phyloP scores from a whole-genome alignment of 2,329 filamentous ascomycete genomes.

The Cordyceps fumosorosea region DNA sequence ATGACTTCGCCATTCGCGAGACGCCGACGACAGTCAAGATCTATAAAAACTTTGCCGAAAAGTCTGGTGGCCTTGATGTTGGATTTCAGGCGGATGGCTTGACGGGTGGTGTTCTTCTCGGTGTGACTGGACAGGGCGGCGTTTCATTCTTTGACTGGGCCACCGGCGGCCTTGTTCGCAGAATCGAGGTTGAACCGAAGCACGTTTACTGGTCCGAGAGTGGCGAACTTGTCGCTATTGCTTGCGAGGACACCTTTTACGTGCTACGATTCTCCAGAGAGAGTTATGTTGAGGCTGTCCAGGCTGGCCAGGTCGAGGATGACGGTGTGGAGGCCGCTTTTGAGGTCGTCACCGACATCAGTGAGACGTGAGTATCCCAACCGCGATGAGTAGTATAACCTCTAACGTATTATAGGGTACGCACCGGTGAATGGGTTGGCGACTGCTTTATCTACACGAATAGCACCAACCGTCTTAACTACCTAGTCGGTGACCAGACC shows the following conservation, averaged over 20 bases:
- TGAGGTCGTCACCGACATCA: slow-evolving; percentile 92
- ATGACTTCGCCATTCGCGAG: slow-evolving; percentile 96
- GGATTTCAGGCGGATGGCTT: slow-evolving; percentile 93
- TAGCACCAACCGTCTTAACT: slow-evolving; percentile 92
- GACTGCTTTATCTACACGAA: slow-evolving; percentile 99
- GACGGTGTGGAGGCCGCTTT: slow-evolving; percentile 95
- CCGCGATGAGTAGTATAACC: background rate
- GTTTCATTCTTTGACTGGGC: slow-evolving; percentile 97
- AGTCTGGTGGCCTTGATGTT: slow-evolving; percentile 80
- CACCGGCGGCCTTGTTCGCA: slow-evolving; percentile 76
- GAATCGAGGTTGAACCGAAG: slow-evolving; percentile 75
- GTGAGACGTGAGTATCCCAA: slow-evolving; percentile 58
- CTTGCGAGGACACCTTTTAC: slow-evolving; percentile 93
- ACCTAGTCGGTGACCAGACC: slow-evolving; percentile 94
- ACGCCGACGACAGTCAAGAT: slow-evolving; percentile 92
- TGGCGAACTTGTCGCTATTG: slow-evolving; percentile 85
- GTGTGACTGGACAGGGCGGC: slow-evolving; percentile 90
- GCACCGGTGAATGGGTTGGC: slow-evolving; percentile 94
- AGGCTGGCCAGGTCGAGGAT: slow-evolving; percentile 74
- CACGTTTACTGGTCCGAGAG: slow-evolving; percentile 96
- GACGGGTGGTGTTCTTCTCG: slow-evolving; percentile 80
- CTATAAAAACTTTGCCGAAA: slow-evolving; percentile 96
- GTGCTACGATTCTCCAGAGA: slow-evolving; percentile 88
- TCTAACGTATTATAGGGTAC: slow-evolving; percentile 52
- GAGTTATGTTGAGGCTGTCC: slow-evolving; percentile 75